Evolutionary conservation across 441 rosid genomes (phyloP).

Genomic region (Aleurites moluccanus): DNA sequence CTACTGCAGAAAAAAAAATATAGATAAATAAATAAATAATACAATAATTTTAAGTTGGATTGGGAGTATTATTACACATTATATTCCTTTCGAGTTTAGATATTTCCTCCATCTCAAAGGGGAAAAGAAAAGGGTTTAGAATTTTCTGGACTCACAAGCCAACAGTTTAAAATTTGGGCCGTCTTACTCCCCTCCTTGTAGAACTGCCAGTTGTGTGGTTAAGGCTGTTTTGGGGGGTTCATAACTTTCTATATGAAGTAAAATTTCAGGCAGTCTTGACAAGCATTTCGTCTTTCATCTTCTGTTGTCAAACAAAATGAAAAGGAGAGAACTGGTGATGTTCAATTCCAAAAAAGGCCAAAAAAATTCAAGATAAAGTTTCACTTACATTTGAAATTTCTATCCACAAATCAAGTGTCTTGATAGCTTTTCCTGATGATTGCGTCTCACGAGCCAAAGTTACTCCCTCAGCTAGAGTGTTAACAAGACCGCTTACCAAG

Average conservation of each 20-base stretch:
- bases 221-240: not conserved
- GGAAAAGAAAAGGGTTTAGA: not conserved
- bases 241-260: not conserved
- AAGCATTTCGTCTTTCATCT: constrained; percentile 7
- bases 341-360: constrained; percentile 6
- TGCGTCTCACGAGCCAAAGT: constrained; percentile 72
- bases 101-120: no score
- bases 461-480: constrained; percentile 69
- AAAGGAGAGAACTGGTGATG: not conserved
- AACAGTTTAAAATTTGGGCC: not conserved
- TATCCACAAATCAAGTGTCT: constrained; percentile 70
- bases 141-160: not conserved
- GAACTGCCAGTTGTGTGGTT: not conserved
- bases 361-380: not conserved
- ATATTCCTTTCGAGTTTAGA: not conserved
- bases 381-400: constrained; percentile 49
- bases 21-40: not conserved
- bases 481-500: constrained; percentile 56
- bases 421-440: constrained; percentile 66
- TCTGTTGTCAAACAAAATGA: constrained; percentile 21
- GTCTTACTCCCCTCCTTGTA: not conserved
- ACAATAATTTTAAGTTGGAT: not conserved
- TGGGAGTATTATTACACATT: not conserved
- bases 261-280: constrained; percentile 1
- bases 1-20: not conserved